Base-by-base conservation (phyloP, 140 eudicot species). In the Anethum foeniculum region DNA sequence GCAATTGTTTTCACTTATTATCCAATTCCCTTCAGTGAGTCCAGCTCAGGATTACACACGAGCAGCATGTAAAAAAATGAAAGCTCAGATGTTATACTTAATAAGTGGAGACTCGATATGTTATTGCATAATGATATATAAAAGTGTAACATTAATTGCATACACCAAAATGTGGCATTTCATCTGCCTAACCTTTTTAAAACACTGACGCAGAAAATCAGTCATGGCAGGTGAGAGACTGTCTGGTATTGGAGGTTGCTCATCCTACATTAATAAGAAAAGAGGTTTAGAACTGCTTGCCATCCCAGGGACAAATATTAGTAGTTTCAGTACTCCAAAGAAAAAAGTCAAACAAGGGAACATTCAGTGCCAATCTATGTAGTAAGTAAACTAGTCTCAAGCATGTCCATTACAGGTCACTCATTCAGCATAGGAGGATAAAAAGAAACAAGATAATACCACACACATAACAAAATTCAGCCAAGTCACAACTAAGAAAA, bases 181-280 rank as follows among this genome's bases (percentile, higher is more conserved):
- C 58, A 75, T 71, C 41, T 76, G 84, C 78, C 82, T 82, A 80
- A 91, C 99, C 97, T 95, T 95, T 86, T 95, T 90, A 84, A 95
- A 95, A 85, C 99, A 95, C 83, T 92, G 97, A 41, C 93, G 92
- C 58, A 95, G 83, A 88, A 95, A 95, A 87, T 95, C 99, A 6
- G 97, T 89, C 76, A 95, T 84, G 75, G 93, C 94, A 83, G 99
- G 92, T 79, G 99, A 92, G 64, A 95, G 82, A 82, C 96, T 86
- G 80, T 95, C 99, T 75, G 99, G 99, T 72, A 95, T 95, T 30
- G 99, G 99, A 85, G 99, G 99, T 82, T 88, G 88, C 78, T 90
- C 99, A 89, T 95, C 99, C 99, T 95, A 91, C 80, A 84, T 80
- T 39, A 78, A 81, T 15, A 82, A 77, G 68, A 49, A 60, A 80